phyloP scores from a whole-genome alignment of 2,329 filamentous ascomycete genomes.

The Monilinia vaccinii-corymbosi region DNA sequence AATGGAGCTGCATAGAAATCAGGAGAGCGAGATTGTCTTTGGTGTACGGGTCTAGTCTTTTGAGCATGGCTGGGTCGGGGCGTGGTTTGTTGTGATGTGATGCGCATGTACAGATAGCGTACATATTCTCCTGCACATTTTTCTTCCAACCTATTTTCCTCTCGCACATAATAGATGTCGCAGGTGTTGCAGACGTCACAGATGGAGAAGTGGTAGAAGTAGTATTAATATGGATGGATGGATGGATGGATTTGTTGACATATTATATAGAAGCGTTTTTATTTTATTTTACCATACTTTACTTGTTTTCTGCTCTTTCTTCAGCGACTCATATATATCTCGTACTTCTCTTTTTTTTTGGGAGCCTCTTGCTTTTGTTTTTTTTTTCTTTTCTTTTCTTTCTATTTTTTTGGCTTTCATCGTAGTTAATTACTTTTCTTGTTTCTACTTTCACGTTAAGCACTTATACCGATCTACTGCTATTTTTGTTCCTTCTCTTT shows the following conservation, averaged over 20 bases:
- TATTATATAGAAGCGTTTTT: constrained; percentile 4
- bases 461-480: not conserved
- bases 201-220: not conserved
- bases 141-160: not conserved
- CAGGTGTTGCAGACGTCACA: not conserved
- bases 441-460: too few relatives aligned
- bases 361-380: not conserved
- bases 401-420: not conserved
- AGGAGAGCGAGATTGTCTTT: not conserved
- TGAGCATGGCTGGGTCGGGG: not conserved
- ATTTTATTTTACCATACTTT: not conserved
- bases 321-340: not conserved
- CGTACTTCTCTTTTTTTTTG: not conserved
- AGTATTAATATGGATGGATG: not conserved
- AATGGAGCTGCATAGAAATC: not conserved
- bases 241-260: not conserved
- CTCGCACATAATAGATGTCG: not conserved
- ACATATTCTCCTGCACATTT: constrained; percentile 2
- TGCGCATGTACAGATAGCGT: constrained; percentile 5
- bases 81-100: not conserved
- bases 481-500: not conserved
- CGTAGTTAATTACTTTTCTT: too few relatives aligned
- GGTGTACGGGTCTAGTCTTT: not conserved
- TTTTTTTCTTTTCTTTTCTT: too few relatives aligned
- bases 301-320: not conserved